phyloP scores from a whole-genome alignment of 306 rosid species.

The Castanopsis chinensis region DNA sequence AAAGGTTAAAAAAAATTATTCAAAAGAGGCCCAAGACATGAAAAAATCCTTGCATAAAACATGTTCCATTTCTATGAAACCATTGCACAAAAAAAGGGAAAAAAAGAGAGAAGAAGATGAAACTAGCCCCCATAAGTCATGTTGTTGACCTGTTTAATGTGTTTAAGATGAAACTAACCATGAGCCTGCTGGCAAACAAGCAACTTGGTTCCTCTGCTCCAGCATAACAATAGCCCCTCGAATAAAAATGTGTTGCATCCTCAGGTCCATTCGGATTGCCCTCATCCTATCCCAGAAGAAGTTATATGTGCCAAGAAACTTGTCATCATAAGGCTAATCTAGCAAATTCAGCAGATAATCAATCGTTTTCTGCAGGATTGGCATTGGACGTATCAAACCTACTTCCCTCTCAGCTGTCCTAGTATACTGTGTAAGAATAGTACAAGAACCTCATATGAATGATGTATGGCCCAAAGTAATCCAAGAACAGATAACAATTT shows the following conservation, averaged over 20 bases:
- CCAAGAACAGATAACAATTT: background rate
- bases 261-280: conserved; percentile 93
- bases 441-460: conserved; percentile 16
- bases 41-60: background rate
- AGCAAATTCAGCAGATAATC: conserved; percentile 76
- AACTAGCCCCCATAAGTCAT: conserved; percentile 6
- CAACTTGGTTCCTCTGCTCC: conserved; percentile 43
- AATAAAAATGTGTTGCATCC: conserved; percentile 97
- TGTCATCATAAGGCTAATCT: conserved; percentile 73
- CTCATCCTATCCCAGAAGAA: conserved; percentile 99
- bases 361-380: conserved; percentile 70
- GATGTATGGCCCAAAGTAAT: background rate
- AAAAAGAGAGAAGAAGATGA: background rate
- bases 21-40: background rate
- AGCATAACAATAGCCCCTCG: conserved; percentile 77
- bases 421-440: conserved; percentile 57
- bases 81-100: background rate
- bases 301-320: conserved; percentile 77
- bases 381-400: conserved; percentile 88
- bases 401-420: conserved; percentile 99
- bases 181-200: conserved; percentile 25
- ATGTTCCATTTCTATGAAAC: background rate
- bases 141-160: conserved; percentile 3
- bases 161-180: conserved; percentile 71
- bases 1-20: background rate